Conservation (phyloP, 495 filamentous ascomycete species). For the Daldinia bambusicola region DNA sequence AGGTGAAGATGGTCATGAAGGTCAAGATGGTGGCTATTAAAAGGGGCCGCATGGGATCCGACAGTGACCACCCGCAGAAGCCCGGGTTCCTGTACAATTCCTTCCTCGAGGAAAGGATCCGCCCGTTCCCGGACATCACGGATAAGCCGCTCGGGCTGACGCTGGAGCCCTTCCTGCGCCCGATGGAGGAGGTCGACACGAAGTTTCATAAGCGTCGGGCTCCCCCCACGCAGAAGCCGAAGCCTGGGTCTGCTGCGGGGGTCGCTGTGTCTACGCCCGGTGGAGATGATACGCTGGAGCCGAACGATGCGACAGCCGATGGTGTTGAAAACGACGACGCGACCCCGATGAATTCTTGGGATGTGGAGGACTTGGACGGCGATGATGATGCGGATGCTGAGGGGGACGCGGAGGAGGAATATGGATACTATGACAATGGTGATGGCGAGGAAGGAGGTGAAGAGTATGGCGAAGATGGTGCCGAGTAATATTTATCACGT, state of each 20-base stretch:
- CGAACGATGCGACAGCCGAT: background rate
- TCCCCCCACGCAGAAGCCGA: constrained; percentile 4
- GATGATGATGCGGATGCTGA: constrained; percentile 22
- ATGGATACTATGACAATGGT: constrained; percentile 15
- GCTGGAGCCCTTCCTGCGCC: constrained; percentile 44
- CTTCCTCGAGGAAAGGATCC: constrained; percentile 40
- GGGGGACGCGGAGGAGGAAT: constrained; percentile 28
- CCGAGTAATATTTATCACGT: background rate
- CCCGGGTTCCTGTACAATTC: constrained; percentile 46
- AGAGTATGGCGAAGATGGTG: constrained; percentile 18
- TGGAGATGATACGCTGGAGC: background rate
- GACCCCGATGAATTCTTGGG: constrained; percentile 3
- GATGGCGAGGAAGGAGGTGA: constrained; percentile 19
- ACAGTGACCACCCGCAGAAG: constrained; percentile 60
- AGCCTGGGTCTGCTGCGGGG: background rate
- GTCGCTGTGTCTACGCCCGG: constrained; percentile 2
- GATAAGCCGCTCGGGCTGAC: constrained; percentile 46
- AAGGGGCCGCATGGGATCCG: constrained; percentile 55
- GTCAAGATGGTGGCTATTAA: constrained; percentile 73
- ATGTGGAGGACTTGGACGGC: constrained; percentile 6
- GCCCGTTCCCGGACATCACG: constrained; percentile 36
- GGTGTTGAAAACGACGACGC: constrained; percentile 11
- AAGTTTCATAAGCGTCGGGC: constrained; percentile 15
- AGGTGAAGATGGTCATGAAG: constrained; percentile 86
- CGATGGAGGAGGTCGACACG: constrained; percentile 39